Conservation (phyloP, 139 green algal species). For the Chlorella vulgaris region DNA sequence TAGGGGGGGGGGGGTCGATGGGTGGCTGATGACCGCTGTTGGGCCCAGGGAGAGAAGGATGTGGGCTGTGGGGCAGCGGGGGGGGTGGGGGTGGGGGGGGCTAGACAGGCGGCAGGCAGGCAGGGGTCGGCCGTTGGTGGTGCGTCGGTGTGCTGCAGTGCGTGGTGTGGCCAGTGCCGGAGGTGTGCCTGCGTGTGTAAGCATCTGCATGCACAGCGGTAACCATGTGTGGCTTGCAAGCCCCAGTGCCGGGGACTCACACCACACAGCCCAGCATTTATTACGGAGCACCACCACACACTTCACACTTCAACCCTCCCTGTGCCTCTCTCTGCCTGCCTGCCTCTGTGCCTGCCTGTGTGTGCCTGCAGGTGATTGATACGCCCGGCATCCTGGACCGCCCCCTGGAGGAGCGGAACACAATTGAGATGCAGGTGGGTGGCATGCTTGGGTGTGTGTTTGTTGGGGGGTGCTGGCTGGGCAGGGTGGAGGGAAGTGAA, state of each 20-base stretch:
- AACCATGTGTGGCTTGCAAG: too few relatives aligned
- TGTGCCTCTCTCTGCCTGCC: not conserved
- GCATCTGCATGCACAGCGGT: too few relatives aligned
- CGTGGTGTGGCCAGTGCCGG: too few relatives aligned
- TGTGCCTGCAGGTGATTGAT: conserved; percentile 89
- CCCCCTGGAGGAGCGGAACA: conserved; percentile 99
- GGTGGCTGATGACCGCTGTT: not conserved
- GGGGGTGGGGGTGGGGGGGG: not conserved
- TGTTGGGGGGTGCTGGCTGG: too few relatives aligned
- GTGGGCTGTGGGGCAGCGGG: not conserved
- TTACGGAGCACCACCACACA: not conserved
- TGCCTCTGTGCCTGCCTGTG: not conserved
- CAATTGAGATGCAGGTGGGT: conserved; percentile 95
- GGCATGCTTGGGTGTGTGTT: too few relatives aligned
- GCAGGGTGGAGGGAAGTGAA: too few relatives aligned
- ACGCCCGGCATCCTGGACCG: conserved; percentile 98
- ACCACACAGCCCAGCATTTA: too few relatives aligned
- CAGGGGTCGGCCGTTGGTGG: not conserved
- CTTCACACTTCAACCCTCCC: not conserved
- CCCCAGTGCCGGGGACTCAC: too few relatives aligned
- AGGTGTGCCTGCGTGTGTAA: too few relatives aligned
- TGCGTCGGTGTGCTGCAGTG: not conserved
- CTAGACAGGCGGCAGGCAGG: not conserved
- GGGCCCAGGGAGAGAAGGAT: not conserved
- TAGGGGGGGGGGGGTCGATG: not conserved